Conservation (phyloP, 1,284 basidiomycete species). For the Microbotryomycetes sp. region DNA sequence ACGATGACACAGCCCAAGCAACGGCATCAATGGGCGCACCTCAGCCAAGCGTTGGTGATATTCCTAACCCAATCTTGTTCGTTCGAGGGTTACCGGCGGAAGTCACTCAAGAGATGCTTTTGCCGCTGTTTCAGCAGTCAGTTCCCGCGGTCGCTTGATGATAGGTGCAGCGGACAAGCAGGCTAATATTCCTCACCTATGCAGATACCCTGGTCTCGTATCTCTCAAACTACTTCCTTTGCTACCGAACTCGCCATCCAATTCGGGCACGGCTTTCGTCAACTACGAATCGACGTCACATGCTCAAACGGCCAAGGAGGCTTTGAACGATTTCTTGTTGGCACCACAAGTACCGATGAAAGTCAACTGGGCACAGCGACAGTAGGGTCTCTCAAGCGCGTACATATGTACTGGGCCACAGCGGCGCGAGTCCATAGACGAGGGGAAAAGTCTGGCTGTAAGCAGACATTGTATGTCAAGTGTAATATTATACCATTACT, state of each 20-base stretch:
- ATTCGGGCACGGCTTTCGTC: constrained; percentile 57
- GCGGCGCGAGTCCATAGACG: too few species aligned
- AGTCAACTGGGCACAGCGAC: constrained; percentile 44
- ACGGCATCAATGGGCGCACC: constrained; percentile 8
- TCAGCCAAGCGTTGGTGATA: background rate
- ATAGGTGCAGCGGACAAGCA: background rate
- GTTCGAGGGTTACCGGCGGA: constrained; percentile 28
- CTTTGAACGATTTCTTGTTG: constrained; percentile 67
- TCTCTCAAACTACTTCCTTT: constrained; percentile 60
- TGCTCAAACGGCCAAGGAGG: constrained; percentile 67
- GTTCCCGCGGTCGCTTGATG: constrained; percentile 40
- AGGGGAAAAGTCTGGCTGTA: too few species aligned
- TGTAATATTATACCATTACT: too few species aligned
- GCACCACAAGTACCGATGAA: constrained; percentile 75
- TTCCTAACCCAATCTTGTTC: constrained; percentile 23
- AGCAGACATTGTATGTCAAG: too few species aligned
- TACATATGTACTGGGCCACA: too few species aligned
- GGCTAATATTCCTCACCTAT: background rate
- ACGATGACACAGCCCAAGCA: constrained; percentile 27
- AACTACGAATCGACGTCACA: constrained; percentile 63
- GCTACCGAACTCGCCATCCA: constrained; percentile 50
- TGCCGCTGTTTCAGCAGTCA: constrained; percentile 79
- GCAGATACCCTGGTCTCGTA: constrained; percentile 65
- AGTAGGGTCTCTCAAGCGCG: too few species aligned
- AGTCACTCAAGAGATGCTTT: constrained; percentile 65